A percentile compares a stretch with the other conserved stretches of the same genome.
Evolutionary conservation across 768 basidiomycete genomes (phyloP).

Genomic region (Lactarius hengduanensis): DNA sequence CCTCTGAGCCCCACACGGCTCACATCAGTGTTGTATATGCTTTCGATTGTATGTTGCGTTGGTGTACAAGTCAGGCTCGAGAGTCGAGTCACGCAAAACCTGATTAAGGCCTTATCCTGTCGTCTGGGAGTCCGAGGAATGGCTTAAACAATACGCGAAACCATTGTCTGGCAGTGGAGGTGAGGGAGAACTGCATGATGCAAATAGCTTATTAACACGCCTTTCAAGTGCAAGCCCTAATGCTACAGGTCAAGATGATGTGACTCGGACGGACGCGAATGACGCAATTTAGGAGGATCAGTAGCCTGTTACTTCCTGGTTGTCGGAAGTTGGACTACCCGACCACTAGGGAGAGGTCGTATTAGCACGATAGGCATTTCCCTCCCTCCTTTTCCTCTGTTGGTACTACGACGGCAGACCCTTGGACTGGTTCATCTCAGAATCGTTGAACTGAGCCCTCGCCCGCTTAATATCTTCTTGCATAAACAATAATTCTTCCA

Average conservation of each 20-base stretch:
- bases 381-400: conserved; percentile 11
- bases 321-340: conserved; percentile 7
- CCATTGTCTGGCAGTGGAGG: conserved; percentile 75
- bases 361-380: conserved; percentile 8
- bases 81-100: no score
- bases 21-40: no score
- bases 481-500: conserved; percentile 92
- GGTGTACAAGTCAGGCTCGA: no score
- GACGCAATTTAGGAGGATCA: conserved; percentile 52
- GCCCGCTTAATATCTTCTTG: conserved; percentile 93
- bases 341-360: not conserved
- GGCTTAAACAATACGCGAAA: conserved; percentile 80
- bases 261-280: conserved; percentile 30
- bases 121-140: conserved; percentile 81
- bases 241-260: conserved; percentile 31
- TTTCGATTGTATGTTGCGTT: no score
- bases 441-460: conserved; percentile 69
- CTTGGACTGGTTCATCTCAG: conserved; percentile 47
- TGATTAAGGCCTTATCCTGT: no score
- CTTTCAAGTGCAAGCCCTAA: conserved; percentile 25
- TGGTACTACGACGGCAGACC: conserved; percentile 42
- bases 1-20: no score
- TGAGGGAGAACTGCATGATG: conserved; percentile 31
- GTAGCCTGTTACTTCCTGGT: conserved; percentile 43
- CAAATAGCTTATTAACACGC: conserved; percentile 4